phyloP scores from a whole-genome alignment of 139 green algal species.

The Spirogloea muscicola region DNA sequence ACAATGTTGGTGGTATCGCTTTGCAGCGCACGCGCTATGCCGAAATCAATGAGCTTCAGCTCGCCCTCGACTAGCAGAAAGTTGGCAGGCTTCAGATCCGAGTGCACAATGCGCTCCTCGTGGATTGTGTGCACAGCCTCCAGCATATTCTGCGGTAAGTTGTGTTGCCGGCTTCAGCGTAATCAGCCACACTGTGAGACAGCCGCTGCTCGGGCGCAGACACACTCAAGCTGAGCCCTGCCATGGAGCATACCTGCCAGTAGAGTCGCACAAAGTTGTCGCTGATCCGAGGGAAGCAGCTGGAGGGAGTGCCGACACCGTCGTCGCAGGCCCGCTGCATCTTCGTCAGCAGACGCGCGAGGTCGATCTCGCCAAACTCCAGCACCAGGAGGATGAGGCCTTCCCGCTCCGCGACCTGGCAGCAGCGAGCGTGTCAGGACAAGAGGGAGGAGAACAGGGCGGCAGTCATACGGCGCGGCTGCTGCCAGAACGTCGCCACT shows the following conservation, averaged over 20 bases:
- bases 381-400: conserved; percentile 91
- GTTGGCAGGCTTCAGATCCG: conserved; percentile 94
- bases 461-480: too few relatives aligned
- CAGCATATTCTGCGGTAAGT: conserved; percentile 92
- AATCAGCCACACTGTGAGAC: not conserved
- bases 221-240: not conserved
- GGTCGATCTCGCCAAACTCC: conserved; percentile 96
- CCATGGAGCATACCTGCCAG: conserved; percentile 58
- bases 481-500: too few relatives aligned
- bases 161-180: not conserved
- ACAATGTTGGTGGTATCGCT: conserved; percentile 88
- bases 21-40: conserved; percentile 89
- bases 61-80: conserved; percentile 93
- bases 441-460: too few relatives aligned
- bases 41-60: conserved; percentile 98
- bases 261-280: conserved; percentile 95
- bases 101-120: conserved; percentile 88
- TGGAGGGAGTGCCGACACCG: not conserved
- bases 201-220: not conserved
- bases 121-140: conserved; percentile 91
- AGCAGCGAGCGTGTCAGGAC: too few relatives aligned
- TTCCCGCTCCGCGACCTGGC: conserved; percentile 62
- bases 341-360: conserved; percentile 74
- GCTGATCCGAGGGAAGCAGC: conserved; percentile 56
- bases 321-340: conserved; percentile 34